Conservation (phyloP, 1,284 basidiomycete genomes). For the Cryptococcus amylolentus region DNA sequence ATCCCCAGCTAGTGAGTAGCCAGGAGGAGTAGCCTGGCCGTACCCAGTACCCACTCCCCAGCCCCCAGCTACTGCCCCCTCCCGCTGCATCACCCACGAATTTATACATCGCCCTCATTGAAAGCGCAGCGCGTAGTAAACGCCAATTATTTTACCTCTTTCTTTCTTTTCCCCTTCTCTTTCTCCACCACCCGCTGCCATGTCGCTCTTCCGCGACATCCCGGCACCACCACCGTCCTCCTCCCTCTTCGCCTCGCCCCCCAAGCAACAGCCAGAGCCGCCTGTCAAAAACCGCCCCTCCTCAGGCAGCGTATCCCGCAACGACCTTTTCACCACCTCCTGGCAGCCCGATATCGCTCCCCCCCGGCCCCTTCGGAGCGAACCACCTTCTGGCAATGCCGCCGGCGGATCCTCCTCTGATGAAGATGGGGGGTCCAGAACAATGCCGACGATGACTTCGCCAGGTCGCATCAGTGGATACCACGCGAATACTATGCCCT, state of each 20-base stretch:
- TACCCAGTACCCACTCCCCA: background rate
- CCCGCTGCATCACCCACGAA: background rate
- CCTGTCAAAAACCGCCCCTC: slow-evolving; percentile 4
- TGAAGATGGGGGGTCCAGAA: background rate
- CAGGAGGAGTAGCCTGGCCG: no score
- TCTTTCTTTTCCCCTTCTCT: background rate
- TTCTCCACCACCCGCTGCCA: background rate
- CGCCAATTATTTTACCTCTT: no score
- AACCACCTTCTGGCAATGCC: background rate
- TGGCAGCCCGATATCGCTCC: slow-evolving; percentile 30
- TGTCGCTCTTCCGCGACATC: slow-evolving; percentile 14
- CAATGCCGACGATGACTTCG: background rate
- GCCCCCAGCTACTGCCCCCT: background rate
- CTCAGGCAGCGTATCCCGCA: slow-evolving; percentile 24
- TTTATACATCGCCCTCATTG: no score
- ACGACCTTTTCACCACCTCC: slow-evolving; percentile 34
- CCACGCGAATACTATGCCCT: slow-evolving; percentile 7
- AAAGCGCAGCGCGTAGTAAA: no score
- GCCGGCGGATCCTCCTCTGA: background rate
- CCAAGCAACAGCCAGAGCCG: background rate
- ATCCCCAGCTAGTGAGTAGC: no score
- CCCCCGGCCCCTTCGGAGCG: slow-evolving; percentile 12
- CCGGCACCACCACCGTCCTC: background rate
- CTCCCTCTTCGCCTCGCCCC: background rate
- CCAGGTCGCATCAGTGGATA: background rate